Base-by-base conservation (phyloP, 2,329 filamentous ascomycete genomes). In the Fusarium haematococcum region DNA sequence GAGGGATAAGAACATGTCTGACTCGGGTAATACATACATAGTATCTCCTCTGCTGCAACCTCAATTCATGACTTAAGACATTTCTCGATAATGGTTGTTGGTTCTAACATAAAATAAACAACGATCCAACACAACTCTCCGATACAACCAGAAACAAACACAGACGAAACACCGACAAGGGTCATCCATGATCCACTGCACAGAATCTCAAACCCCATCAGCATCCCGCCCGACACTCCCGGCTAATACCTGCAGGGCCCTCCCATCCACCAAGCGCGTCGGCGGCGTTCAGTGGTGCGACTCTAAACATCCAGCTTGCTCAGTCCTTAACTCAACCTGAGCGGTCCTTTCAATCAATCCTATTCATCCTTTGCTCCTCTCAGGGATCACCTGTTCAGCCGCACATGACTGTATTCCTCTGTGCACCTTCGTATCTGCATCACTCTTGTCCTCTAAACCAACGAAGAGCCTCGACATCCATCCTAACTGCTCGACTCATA, bases 201-300 rank as follows among this genome's bases (percentile, higher is more conserved):
- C 7, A 64, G 48, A 14, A 33, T 59, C 35, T 48, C 16, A 63
- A 48, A 63, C 48, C 48, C 27, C 5, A 11, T 37, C 48, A 33
- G 41, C 39, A 27, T 48, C 37, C 39, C 13, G 58, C 50, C 60
- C 69, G 39, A 56, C 67, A 8, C 16, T 20, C 52, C 50, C 43
- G 39, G 30, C 50, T 25, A 59, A 39, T 62, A 52, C 54, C 50
- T 59, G 27, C 48, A 54, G 27, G 48, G 25, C 16, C 63, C 33
- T 7, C 33, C 52, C 32, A 9, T 41, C 56, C 56, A 39, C 56
- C 52, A 57, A 39, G 57, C 57, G 50, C 54, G 61, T 70, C 69
- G 66, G 61, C 63, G 67, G 61, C 72, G 54, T 50, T 50, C 56
- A 73, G 63, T 76, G 67, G 70, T 77, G 75, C 58, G 70, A 74